Evolutionary conservation across 1,139 yeast genomes (phyloP).

Genomic region (Petasospora rhodanensis): DNA sequence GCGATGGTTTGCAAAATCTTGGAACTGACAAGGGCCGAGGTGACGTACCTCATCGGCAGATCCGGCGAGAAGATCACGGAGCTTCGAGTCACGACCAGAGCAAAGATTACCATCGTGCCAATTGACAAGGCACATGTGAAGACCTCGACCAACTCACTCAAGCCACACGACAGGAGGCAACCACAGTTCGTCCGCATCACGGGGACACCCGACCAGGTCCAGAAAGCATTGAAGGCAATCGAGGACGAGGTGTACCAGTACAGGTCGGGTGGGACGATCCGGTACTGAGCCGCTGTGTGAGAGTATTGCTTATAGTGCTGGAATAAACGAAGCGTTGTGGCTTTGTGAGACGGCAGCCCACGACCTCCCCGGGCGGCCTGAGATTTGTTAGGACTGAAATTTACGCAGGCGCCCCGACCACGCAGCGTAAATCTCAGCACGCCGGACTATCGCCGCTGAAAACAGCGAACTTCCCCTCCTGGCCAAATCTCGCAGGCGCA

Average conservation of each 20-base stretch:
- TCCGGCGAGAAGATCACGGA: constrained; percentile 28
- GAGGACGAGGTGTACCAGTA: constrained; percentile 24
- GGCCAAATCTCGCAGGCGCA: not conserved
- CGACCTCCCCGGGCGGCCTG: not conserved
- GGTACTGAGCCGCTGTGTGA: no score
- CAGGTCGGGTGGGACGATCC: constrained; percentile 12
- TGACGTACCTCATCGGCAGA: constrained; percentile 31
- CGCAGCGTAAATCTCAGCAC: constrained; percentile 11
- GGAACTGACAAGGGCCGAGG: constrained; percentile 26
- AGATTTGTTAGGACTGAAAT: constrained; percentile 9
- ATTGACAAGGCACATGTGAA: constrained; percentile 15
- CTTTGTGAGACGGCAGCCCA: not conserved
- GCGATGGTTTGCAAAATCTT: constrained; percentile 14
- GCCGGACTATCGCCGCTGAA: constrained; percentile 12
- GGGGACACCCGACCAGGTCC: constrained; percentile 25
- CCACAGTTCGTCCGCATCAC: constrained; percentile 28
- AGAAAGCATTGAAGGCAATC: constrained; percentile 24
- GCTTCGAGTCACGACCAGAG: constrained; percentile 25
- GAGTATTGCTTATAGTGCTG: no score
- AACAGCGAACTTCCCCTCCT: not conserved
- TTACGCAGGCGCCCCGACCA: constrained; percentile 11
- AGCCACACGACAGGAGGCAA: constrained; percentile 6
- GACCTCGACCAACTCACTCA: not conserved
- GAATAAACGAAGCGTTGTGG: not conserved
- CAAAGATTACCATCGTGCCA: constrained; percentile 31